These are phyloP conservation scores for Rhizoclosmatium globosum DNA, from an alignment of 192 early-diverging fungal genomes.

Conservation along the genomic window DNA sequence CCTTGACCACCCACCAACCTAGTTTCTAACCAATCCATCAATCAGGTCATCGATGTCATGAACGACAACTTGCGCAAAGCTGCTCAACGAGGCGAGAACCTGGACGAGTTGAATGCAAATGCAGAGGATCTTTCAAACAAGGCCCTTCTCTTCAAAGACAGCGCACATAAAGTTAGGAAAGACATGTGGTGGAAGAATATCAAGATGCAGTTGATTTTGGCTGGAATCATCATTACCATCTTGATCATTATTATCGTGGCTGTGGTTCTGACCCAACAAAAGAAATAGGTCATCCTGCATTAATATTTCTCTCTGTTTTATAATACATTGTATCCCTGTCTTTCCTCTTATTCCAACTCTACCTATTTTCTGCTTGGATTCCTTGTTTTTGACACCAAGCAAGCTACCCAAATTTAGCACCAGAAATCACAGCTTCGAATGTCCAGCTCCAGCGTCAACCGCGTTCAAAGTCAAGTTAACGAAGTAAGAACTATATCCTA, in stretches of 20 bases:
- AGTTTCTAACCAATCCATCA: not conserved
- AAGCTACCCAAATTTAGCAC: too few species aligned
- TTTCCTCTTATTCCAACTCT: too few species aligned
- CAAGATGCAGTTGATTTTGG: constrained; percentile 93
- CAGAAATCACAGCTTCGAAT: not conserved
- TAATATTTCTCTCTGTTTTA: too few species aligned
- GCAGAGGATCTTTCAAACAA: constrained; percentile 78
- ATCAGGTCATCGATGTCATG: constrained; percentile 23
- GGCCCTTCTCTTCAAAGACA: constrained; percentile 76
- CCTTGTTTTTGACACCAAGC: too few species aligned
- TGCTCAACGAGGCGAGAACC: constrained; percentile 83
- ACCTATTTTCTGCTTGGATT: too few species aligned
- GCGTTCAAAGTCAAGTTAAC: constrained; percentile 22
- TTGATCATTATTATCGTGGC: constrained; percentile 80
- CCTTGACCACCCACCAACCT: too few species aligned
- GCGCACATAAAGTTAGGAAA: constrained; percentile 80
- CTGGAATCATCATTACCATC: constrained; percentile 72
- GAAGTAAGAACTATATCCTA: not conserved
- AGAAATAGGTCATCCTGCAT: too few species aligned
- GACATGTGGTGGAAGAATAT: constrained; percentile 98
- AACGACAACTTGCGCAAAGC: constrained; percentile 84
- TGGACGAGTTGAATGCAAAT: constrained; percentile 81
- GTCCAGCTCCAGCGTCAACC: constrained; percentile 1
- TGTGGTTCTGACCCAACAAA: constrained; percentile 12
- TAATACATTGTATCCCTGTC: too few species aligned